These are phyloP conservation scores for Amniculicola lignicola DNA, from an alignment of 495 filamentous ascomycete genomes.

Conservation along the genomic window DNA sequence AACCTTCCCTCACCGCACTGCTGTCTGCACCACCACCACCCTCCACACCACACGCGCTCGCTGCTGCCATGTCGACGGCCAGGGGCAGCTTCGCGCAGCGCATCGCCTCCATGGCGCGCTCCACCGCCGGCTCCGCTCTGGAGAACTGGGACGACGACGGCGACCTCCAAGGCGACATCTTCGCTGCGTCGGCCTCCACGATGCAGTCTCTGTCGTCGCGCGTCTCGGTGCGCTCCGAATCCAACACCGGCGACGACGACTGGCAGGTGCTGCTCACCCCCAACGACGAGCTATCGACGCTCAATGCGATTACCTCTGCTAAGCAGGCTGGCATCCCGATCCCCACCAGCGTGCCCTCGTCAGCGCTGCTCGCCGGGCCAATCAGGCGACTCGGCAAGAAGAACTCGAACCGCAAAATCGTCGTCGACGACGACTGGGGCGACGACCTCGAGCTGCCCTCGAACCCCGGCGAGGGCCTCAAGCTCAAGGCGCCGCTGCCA, in stretches of 20 bases:
- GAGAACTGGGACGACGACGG: conserved; percentile 91
- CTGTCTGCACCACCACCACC: not conserved
- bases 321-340: conserved; percentile 88
- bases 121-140: conserved; percentile 29
- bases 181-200: conserved; percentile 65
- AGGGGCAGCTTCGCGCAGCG: conserved; percentile 34
- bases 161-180: conserved; percentile 64
- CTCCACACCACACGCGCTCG: conserved; percentile 2
- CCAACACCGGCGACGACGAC: conserved; percentile 65
- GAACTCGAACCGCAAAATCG: conserved; percentile 66
- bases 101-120: conserved; percentile 24
- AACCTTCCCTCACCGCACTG: conserved; percentile 2
- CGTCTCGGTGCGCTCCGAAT: conserved; percentile 74
- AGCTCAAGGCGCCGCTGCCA: conserved; percentile 51
- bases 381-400: conserved; percentile 87
- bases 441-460: conserved; percentile 81
- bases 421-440: conserved; percentile 82
- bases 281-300: conserved; percentile 73
- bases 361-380: conserved; percentile 88
- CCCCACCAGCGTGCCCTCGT: conserved; percentile 82
- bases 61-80: conserved; percentile 29
- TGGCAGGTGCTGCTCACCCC: conserved; percentile 75
- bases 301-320: conserved; percentile 82
- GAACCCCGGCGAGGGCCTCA: conserved; percentile 26
- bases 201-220: conserved; percentile 72